phyloP scores from a whole-genome alignment of 2,329 filamentous ascomycete species.

The Clonostachys rhizophaga region DNA sequence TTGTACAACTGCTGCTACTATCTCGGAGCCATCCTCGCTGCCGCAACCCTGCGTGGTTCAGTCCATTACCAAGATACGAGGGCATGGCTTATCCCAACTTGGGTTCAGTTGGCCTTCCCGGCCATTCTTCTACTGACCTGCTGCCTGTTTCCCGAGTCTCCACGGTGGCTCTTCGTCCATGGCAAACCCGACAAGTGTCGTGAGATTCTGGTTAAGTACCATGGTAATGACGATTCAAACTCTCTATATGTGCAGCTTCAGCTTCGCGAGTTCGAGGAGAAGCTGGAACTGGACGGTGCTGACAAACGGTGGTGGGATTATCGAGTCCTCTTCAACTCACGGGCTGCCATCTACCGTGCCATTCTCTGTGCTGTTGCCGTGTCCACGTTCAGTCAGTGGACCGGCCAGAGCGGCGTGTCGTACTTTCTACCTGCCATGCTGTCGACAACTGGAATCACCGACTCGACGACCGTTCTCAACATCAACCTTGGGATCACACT shows the following conservation, averaged over 20 bases:
- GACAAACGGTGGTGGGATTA: constrained; percentile 46
- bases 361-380: constrained; percentile 32
- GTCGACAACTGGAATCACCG: constrained; percentile 40
- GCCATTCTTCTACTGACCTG: constrained; percentile 26
- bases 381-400: constrained; percentile 41
- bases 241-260: constrained; percentile 25
- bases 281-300: constrained; percentile 35
- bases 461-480: constrained; percentile 30
- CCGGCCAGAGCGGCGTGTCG: constrained; percentile 31
- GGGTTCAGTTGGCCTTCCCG: constrained; percentile 37
- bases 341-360: constrained; percentile 32
- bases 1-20: constrained; percentile 39
- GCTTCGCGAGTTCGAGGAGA: constrained; percentile 36
- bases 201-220: constrained; percentile 26
- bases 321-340: constrained; percentile 32
- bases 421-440: constrained; percentile 48
- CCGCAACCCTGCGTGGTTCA: constrained; percentile 40
- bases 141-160: constrained; percentile 26
- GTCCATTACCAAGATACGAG: constrained; percentile 26
- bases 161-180: constrained; percentile 32
- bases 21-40: constrained; percentile 42
- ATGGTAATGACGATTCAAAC: constrained; percentile 32
- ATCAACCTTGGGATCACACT: constrained; percentile 42
- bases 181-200: constrained; percentile 17
- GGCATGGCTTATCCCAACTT: constrained; percentile 35